These are phyloP conservation scores for Phallus indusiatus DNA, from an alignment of 768 basidiomycete genomes.

Conservation along the genomic window DNA sequence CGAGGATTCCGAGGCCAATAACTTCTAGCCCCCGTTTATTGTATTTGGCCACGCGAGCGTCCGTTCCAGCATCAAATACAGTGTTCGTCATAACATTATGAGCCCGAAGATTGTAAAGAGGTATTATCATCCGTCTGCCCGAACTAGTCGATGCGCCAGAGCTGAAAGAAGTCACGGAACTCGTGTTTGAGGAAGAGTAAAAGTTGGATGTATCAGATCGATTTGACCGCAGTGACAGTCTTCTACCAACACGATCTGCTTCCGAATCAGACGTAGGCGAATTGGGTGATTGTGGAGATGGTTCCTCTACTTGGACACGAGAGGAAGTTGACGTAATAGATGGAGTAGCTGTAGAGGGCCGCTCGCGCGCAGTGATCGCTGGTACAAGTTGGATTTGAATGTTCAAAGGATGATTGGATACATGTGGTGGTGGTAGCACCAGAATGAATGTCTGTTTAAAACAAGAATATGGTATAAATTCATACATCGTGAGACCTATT, in stretches of 20 bases:
- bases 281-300: conserved; percentile 15
- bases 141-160: conserved; percentile 33
- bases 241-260: conserved; percentile 12
- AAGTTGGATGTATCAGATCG: conserved; percentile 46
- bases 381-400: conserved; percentile 89
- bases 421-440: conserved; percentile 81
- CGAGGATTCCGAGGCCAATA: conserved; percentile 66
- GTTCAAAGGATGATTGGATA: conserved; percentile 79
- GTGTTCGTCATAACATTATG: conserved; percentile 83
- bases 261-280: conserved; percentile 25
- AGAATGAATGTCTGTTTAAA: conserved; percentile 72
- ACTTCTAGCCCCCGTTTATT: conserved; percentile 62
- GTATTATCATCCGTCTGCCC: conserved; percentile 67
- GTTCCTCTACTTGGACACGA: conserved; percentile 16
- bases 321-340: conserved; percentile 37
- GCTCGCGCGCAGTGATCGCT: conserved; percentile 37
- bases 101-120: conserved; percentile 79
- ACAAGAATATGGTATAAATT: conserved; percentile 4
- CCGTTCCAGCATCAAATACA: conserved; percentile 82
- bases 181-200: conserved; percentile 33
- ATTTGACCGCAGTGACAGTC: conserved; percentile 26
- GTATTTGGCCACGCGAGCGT: conserved; percentile 77
- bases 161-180: conserved; percentile 17
- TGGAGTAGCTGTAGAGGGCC: conserved; percentile 20
- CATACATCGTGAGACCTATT: background rate